Base-by-base conservation (phyloP, 2,329 filamentous ascomycete genomes). In the Ceratocystis lukuohia region DNA sequence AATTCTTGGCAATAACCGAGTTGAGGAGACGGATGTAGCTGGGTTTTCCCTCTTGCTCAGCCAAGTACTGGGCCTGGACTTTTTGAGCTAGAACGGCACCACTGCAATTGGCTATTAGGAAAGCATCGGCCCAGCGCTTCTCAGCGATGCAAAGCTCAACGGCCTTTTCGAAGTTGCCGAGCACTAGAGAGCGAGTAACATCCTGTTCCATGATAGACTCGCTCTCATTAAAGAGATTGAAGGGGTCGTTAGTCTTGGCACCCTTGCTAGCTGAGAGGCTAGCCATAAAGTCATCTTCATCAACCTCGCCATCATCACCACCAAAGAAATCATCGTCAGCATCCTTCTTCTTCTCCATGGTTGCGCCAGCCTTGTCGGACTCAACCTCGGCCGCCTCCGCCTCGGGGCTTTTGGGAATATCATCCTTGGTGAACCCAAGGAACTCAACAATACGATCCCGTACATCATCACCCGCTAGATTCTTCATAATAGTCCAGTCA, bases 21-120 rank as follows among this genome's bases (percentile, higher is more conserved):
- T 89, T 88, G 65, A 99, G 81, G 7, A 99, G 81, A 56, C 95
- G 88, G 66, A 97, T 80, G 73, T 99, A 99, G 76, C 93, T 97
- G 1, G 95, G 93, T 33, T 88, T 87, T 67, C 87, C 87, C 6
- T 84, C 82, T 75, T 92, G 91, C 72, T 88, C 88, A 67, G 90
- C 88, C 69, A 99, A 85, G 74, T 99, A 99, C 12, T 91, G 86
- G 68, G 88, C 83, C 76, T 97, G 94, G 4, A 93, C 93, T 78
- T 96, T 96, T 72, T 96, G 91, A 56, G 97, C 88, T 68, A 96
- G 88, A 70, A 91, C 88, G 74, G 96, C 91, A 62, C 93, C 94
- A 67, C 94, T 92, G 72, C 92, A 97, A 72, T 97, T 96, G 61
- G 95, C 94, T 73, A 99, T 93, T 79, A 99, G 91, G 77, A 99